Percentiles rank a stretch among this genome's conserved stretches.
Evolutionary conservation across 2,329 filamentous ascomycete genomes (phyloP).

Genomic region (Colletotrichum sp.): DNA sequence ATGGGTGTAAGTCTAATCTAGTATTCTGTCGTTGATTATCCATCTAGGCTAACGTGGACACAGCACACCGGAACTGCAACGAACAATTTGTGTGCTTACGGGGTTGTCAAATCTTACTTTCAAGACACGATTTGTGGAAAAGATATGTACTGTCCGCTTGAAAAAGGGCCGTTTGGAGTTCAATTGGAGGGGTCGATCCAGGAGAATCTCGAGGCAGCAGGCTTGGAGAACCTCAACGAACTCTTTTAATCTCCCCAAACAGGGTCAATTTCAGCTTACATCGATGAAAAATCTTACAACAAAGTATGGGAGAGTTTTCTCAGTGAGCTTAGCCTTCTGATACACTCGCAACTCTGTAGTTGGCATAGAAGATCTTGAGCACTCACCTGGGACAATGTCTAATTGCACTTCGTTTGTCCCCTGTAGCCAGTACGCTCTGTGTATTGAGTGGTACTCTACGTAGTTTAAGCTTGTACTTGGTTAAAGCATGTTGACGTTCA

Average conservation of each 20-base stretch:
- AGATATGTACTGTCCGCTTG: background rate
- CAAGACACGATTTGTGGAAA: background rate
- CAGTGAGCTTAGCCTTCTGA: too few species aligned
- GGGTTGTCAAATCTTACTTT: background rate
- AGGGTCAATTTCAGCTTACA: too few species aligned
- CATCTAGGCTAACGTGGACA: background rate
- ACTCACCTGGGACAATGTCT: too few species aligned
- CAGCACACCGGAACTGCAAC: background rate
- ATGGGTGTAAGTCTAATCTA: background rate
- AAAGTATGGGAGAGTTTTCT: too few species aligned
- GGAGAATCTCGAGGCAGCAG: background rate
- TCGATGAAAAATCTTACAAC: too few species aligned
- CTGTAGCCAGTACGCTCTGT: too few species aligned
- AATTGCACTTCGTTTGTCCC: too few species aligned
- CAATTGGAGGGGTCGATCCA: background rate
- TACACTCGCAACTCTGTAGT: too few species aligned
- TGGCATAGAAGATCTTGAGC: too few species aligned
- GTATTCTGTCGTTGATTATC: background rate
- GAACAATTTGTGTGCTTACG: background rate
- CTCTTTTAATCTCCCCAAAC: background rate
- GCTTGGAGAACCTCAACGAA: background rate
- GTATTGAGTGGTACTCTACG: too few species aligned
- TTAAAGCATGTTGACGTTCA: too few species aligned
- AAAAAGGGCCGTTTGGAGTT: background rate
- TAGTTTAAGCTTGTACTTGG: too few species aligned